Evolutionary conservation across 1,284 basidiomycete genomes (phyloP).

Genomic region (Taiwanofungus camphoratus): DNA sequence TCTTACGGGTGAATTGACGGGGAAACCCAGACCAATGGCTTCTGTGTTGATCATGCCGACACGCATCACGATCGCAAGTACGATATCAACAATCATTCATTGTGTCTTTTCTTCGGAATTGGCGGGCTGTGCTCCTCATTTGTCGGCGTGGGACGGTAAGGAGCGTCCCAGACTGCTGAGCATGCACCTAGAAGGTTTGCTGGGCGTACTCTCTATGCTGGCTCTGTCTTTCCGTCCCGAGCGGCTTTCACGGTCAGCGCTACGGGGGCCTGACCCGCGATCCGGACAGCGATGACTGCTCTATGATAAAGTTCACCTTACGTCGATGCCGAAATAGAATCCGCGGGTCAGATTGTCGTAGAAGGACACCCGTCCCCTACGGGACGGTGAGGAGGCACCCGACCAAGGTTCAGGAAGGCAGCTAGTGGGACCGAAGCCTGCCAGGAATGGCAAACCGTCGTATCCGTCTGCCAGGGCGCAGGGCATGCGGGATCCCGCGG

Average conservation of each 20-base stretch:
- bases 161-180: not conserved
- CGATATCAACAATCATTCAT: conserved; percentile 1
- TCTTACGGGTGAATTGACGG: not conserved
- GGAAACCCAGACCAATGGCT: not conserved
- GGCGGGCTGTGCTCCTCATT: not conserved
- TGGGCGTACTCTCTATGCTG: not conserved
- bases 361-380: not conserved
- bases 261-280: conserved; percentile 5
- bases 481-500: conserved; percentile 2
- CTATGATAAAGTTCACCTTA: conserved; percentile 4
- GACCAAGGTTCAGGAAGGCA: not conserved
- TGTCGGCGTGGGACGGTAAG: not conserved
- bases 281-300: not conserved
- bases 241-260: not conserved
- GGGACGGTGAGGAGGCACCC: not conserved
- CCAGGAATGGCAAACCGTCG: not conserved
- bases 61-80: conserved; percentile 1
- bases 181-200: not conserved
- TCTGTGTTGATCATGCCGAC: not conserved
- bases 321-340: conserved; percentile 3
- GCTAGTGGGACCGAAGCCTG: not conserved
- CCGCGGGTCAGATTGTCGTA: not conserved
- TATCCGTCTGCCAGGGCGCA: not conserved
- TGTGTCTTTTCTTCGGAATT: not conserved
- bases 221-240: not conserved